These are phyloP conservation scores for Ascomycota sp. DNA, from an alignment of 2,329 filamentous ascomycete genomes.

Conservation along the genomic window DNA sequence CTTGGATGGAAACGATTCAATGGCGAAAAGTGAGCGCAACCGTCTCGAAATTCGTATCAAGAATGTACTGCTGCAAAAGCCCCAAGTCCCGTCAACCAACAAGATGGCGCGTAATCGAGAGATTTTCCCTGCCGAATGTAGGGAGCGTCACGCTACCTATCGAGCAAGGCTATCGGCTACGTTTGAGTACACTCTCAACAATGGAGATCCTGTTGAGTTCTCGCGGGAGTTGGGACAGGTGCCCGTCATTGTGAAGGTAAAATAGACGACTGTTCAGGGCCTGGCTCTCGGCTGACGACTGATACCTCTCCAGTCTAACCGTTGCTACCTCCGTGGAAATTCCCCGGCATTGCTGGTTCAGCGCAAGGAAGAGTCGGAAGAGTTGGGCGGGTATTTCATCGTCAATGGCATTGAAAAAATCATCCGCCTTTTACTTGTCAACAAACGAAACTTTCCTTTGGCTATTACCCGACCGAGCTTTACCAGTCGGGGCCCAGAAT, in stretches of 20 bases:
- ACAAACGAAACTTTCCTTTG: constrained; percentile 84
- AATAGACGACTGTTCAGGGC: too few relatives aligned
- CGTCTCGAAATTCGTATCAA: constrained; percentile 58
- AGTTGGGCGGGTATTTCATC: constrained; percentile 90
- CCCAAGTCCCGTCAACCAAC: constrained; percentile 59
- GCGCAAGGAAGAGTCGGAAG: constrained; percentile 86
- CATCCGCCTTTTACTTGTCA: constrained; percentile 77
- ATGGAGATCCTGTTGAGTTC: constrained; percentile 65
- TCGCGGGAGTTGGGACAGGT: constrained; percentile 72
- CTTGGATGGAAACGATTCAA: constrained; percentile 58
- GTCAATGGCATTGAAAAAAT: constrained; percentile 97
- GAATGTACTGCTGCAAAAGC: constrained; percentile 65
- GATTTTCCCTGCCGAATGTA: constrained; percentile 78
- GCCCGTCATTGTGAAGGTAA: constrained; percentile 80
- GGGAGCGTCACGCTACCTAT: constrained; percentile 85
- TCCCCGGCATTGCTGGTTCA: constrained; percentile 66
- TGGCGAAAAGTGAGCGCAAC: constrained; percentile 42
- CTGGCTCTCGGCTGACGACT: too few relatives aligned
- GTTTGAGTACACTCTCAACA: constrained; percentile 72
- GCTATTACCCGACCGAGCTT: constrained; percentile 86
- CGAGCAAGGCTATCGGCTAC: constrained; percentile 67
- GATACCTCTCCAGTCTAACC: constrained; percentile 45
- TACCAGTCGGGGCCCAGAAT: constrained; percentile 64
- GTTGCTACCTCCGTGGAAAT: constrained; percentile 75
- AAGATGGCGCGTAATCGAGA: constrained; percentile 70